Base-by-base conservation (phyloP, 208 protist species). In the Trypanosoma caninum region DNA sequence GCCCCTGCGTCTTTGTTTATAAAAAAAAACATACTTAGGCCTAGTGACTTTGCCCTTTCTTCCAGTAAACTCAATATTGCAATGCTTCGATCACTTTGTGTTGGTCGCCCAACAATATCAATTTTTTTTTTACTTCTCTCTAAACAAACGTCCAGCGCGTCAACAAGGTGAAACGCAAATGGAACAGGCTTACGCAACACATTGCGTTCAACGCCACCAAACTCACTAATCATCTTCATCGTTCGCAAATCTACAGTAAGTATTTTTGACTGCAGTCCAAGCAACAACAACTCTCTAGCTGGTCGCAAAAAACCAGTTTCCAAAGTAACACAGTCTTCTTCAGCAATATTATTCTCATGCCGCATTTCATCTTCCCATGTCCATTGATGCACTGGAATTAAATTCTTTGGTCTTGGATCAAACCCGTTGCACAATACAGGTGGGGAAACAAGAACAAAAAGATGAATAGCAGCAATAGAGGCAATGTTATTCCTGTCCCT, bases 311-410 rank as follows among this genome's bases (percentile, higher is more conserved):
- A 83, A 67, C 54, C 66, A 31, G 63, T 78, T 42, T 95, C 85
- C 10, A 95, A 72, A 9, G 66, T 45, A 13, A 87, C 71, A 61
- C 85, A 91, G 61, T 82, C 78, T 64, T 91, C 83, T 57, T 92
- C 83, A 38, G 65, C 58, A 16, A 93, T 76, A 4, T 57, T 41
- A 51, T 85, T 89, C n/a, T 59, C 50, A 62, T 95, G 82, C 4
- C 82, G 80, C 57, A 91, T 70, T 59, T 95, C 89, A 59, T 95
- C 89, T 66, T 95, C 89, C 86, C 89, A 95, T 40, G 74, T 68
- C 89, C 89, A 95, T 69, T 86, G 71, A 65, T 91, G 86, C 14
- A 95, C 89, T 1, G 89, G 80, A n/a, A 95, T 56, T 35, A 90
- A 61, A 20, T 78, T 59, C 59, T 92, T 88, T 3, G 84, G 82